Base-by-base conservation (phyloP, 2,329 filamentous ascomycete species). In the Diaporthe australafricana region DNA sequence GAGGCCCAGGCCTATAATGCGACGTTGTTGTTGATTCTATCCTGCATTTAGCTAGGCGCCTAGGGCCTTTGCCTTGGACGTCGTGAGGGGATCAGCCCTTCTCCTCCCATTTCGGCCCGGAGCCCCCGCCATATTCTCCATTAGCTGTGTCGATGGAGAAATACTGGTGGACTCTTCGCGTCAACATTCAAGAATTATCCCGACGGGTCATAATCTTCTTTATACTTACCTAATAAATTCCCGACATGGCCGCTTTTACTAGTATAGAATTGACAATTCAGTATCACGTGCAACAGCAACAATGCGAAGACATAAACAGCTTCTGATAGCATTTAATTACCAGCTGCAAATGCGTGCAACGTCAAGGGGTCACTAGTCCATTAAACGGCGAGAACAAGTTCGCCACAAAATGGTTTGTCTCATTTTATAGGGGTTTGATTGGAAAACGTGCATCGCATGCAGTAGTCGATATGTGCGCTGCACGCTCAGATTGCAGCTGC, bases 1-100 rank as follows among this genome's bases (percentile, higher is more conserved):
- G 11, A 9, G 45, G 60, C 60, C 45, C 11, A 38, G 60, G 30
- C 30, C 60, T 38, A 50, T 48, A 38, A 65, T 65, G 30, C 60
- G 48, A 65, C 60, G n/a, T 30, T 65, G 60, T 5, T 38, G 60
- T n/a, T 65, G 17, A 38, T 65, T 65, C 60, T 50, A 50, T 50
- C 7, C 60, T 65, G 7, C 11, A 65, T 65, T 25, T 5, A 65
- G 60, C 42, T 65, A 65, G 38, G 1, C 32, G 8, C n/a, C 32
- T n/a, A 38, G 45, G 45, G 25, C 45, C 22, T 20, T 2, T 38
- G 42, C 42, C 30, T 38, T 65, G 30, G 16, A 25, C 45, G 38
- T 38, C 30, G 60, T 22, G 42, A 40, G 42, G 42, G 45, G 45
- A 35, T 48, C 60, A 50, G 30, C 60, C 38, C 20, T 47, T 38